Base-by-base conservation (phyloP, 2,329 filamentous ascomycete genomes). In the Akanthomyces muscarius region DNA sequence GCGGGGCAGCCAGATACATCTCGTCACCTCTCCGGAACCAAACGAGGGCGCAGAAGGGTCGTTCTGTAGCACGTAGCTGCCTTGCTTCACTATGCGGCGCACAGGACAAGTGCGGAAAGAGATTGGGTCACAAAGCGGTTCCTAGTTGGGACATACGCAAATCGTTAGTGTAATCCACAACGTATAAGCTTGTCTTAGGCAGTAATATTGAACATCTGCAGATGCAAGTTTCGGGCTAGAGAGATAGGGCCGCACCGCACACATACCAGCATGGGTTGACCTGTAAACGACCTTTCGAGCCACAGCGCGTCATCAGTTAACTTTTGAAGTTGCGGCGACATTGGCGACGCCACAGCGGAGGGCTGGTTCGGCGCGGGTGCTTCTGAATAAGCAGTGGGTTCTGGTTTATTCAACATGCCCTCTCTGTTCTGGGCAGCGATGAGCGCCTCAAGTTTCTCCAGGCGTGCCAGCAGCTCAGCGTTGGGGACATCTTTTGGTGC, bases 231-330 rank as follows among this genome's bases (percentile, higher is more conserved):
- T 23, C 11, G 41, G 18, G 23, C 42, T 54, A 36, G 28, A 28
- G 10, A n/a, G 10, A 36, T n/a, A n/a, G 4, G 13, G 38, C 16
- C 8, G 38, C 38, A 25, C 4, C 21, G 8, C 50, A 48, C 53
- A 68, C 72, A 69, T 63, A 75, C 73, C 62, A 68, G 67, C 61
- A 71, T 63, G 53, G 71, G 70, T 18, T 70, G 69, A n/a, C 69
- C 70, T 41, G 71, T 68, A 42, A 70, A 75, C 41, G 69, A 68
- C 45, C 68, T 68, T 63, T 75, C 73, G 2, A 75, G 66, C 67
- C 71, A 72, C 61, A 75, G 65, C 45, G 72, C 73, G 66, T 75
- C 73, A 2, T 72, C 71, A 13, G 72, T 73, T 33, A 75, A 44
- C 48, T 72, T 71, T 55, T 74, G 73, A 30, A 74, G 69, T 38